Percentiles rank a stretch among this genome's conserved stretches.
Conservation (phyloP, 257 asterid species). For the Solanum corneliomulleri region DNA sequence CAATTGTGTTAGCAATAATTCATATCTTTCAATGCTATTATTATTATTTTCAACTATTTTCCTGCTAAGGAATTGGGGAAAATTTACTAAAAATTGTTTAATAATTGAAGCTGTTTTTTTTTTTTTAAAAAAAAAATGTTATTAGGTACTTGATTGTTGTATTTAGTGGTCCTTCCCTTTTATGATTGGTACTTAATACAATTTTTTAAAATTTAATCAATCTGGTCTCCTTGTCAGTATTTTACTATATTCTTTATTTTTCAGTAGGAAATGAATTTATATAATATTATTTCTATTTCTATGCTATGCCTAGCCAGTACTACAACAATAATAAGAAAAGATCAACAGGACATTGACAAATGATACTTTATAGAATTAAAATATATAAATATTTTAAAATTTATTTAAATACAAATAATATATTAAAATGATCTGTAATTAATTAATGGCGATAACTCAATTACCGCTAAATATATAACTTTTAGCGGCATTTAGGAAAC, state of each 20-base stretch:
- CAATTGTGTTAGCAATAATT: background rate
- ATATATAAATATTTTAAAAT: background rate
- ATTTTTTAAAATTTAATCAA: background rate
- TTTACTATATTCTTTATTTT: background rate
- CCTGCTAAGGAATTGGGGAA: background rate
- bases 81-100: background rate
- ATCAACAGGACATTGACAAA: background rate
- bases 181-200: background rate
- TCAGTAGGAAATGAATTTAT: background rate
- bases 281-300: background rate
- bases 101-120: background rate
- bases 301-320: background rate
- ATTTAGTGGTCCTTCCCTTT: background rate
- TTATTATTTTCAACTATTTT: background rate
- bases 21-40: background rate
- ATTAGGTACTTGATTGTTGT: background rate
- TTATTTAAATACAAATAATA: background rate
- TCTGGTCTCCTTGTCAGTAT: background rate
- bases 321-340: background rate
- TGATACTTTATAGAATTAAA: background rate
- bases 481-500: no score
- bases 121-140: no score
- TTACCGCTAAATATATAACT: no score
- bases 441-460: no score
- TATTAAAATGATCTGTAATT: no score